phyloP scores from a whole-genome alignment of 2,329 filamentous ascomycete species.

The Cercospora zeina region DNA sequence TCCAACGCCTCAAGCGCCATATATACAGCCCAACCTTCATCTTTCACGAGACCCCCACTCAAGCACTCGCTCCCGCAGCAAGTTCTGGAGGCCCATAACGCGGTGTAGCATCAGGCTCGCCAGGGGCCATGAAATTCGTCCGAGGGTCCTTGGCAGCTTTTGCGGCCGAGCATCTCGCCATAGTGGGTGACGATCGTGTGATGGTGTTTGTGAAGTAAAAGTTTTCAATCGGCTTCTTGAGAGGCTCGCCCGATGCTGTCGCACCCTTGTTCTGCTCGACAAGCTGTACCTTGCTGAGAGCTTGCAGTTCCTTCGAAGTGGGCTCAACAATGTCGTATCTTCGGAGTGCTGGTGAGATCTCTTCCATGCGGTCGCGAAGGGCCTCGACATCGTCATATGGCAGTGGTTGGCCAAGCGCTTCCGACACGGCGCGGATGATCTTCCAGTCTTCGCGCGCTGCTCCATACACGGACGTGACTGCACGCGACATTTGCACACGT shows the following conservation, averaged over 20 bases:
- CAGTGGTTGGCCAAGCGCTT: constrained; percentile 83
- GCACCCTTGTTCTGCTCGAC: constrained; percentile 94
- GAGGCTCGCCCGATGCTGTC: constrained; percentile 67
- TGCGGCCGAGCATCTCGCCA: constrained; percentile 94
- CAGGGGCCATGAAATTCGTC: constrained; percentile 55
- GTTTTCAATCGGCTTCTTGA: constrained; percentile 87
- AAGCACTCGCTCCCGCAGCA: constrained; percentile 31
- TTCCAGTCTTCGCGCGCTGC: constrained; percentile 97
- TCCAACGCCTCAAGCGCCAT: constrained; percentile 26
- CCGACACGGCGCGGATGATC: constrained; percentile 88
- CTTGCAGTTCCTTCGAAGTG: constrained; percentile 56
- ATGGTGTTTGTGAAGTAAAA: constrained; percentile 99
- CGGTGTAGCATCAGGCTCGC: constrained; percentile 44
- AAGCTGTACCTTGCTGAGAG: constrained; percentile 88
- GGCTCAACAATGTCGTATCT: constrained; percentile 90
- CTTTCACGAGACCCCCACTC: constrained; percentile 3
- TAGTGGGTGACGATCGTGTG: constrained; percentile 94
- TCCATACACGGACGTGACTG: constrained; percentile 83
- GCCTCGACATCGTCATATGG: constrained; percentile 91
- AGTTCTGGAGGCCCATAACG: constrained; percentile 41
- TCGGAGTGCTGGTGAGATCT: constrained; percentile 87
- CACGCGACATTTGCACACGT: constrained; percentile 88
- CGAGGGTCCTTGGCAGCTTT: constrained; percentile 64
- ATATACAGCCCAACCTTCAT: constrained; percentile 22
- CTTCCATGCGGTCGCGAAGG: constrained; percentile 88